Evolutionary conservation across 2,329 filamentous ascomycete genomes (phyloP), one percentile per base, ranked within the genome.

Genomic region (Colletotrichum costaricense): DNA sequence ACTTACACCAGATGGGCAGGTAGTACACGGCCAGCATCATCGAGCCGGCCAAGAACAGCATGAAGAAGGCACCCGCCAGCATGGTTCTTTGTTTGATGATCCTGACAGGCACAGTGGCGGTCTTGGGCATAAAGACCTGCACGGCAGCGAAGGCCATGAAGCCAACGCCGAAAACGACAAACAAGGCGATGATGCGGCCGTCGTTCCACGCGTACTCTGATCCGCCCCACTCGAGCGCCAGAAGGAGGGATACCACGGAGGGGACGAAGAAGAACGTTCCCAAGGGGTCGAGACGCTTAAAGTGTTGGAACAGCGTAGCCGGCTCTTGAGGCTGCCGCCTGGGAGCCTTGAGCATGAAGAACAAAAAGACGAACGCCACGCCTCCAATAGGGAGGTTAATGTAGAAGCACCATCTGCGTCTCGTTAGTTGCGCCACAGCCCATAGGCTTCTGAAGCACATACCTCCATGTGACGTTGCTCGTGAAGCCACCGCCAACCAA

Each of bases 221-320:
- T 4, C 90, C 90, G 64, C 89, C 90, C 90, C 90, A 93, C 77
- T 93, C 88, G 42, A 93, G 82, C 1, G 91, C 91, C 5, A 93
- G 82, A 3, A 93, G 81, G 49, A 93, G 87, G 74, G 86, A 90
- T 16, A 92, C 84, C 52, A 91, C 85, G 38, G 86, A 86, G 0
- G 91, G 90, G 19, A 93, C 80, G 75, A 93, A 89, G 79, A 91
- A 86, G 16, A 88, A 77, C 8, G 89, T 91, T 30, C 91, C 91
- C 1, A 91, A 78, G 0, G 89, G 89, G 70, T 92, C 90, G 62
- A 92, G 83, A 0, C 88, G 86, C 75, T 84, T 82, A 65, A 90
- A 78, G 63, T 89, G 87, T 68, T 85, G 79, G 65, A 78, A 78
- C 38, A 84, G 38, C 1, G 81, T 75, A 16, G 80, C 80, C 8